A percentile compares a stretch with the other conserved stretches of the same genome.
Evolutionary conservation across 1,139 yeast species (phyloP).

Genomic region (Sugiyamaella xylanicola): DNA sequence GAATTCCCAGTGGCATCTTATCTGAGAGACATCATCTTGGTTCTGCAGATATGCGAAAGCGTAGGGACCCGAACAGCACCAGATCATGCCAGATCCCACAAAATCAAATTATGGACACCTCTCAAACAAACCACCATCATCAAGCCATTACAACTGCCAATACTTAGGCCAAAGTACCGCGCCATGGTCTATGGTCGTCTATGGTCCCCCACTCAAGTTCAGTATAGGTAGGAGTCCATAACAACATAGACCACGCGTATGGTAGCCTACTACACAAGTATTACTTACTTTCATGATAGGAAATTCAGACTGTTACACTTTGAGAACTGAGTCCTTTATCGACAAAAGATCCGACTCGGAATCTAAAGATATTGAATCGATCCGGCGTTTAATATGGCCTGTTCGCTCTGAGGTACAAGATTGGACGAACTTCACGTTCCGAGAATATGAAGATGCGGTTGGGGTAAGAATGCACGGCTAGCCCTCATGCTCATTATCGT

Average conservation of each 20-base stretch:
- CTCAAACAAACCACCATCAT: no score
- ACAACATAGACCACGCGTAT: conserved; percentile 1
- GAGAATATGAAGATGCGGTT: conserved; percentile 9
- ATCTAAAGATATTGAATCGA: conserved; percentile 1
- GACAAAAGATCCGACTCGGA: not conserved
- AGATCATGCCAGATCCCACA: not conserved
- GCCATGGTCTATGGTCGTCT: no score
- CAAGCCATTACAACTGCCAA: no score
- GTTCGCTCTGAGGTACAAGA: not conserved
- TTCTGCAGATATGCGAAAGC: no score
- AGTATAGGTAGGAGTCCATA: conserved; percentile 8
- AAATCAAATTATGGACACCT: not conserved
- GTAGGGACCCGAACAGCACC: no score
- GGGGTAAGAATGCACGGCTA: conserved; percentile 4
- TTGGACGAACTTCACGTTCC: conserved; percentile 13
- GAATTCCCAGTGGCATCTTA: no score
- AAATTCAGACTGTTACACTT: not conserved
- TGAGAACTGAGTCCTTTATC: no score
- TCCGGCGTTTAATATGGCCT: not conserved
- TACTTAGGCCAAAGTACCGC: no score
- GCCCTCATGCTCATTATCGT: not conserved
- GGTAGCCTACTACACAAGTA: not conserved
- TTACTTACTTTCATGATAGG: conserved; percentile 11
- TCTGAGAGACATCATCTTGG: no score
- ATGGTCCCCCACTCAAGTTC: conserved; percentile 10